A percentile compares a stretch with the other conserved stretches of the same genome.
Conservation (phyloP, 2,329 filamentous ascomycete genomes). For the Penicillium psychrosexuale region DNA sequence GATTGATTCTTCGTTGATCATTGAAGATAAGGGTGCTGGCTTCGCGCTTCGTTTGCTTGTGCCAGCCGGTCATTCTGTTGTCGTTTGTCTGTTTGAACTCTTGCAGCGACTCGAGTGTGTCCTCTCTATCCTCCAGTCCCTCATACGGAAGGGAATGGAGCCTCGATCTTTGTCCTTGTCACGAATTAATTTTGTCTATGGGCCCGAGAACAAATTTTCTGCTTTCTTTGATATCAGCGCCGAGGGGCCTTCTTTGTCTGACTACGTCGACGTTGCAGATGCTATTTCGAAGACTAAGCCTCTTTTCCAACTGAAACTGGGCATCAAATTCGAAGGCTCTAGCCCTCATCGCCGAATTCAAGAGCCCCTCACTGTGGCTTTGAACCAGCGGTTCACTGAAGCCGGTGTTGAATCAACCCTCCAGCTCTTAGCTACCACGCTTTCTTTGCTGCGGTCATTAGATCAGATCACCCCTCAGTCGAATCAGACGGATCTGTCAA, state of each 20-base stretch:
- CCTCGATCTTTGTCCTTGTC: conserved; percentile 36
- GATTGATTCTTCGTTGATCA: conserved; percentile 31
- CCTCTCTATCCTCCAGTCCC: conserved; percentile 34
- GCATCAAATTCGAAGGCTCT: conserved; percentile 33
- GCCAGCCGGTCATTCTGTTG: conserved; percentile 35
- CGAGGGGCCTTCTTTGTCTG: conserved; percentile 17
- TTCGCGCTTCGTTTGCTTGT: conserved; percentile 41
- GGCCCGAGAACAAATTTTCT: conserved; percentile 26
- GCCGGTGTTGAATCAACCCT: conserved; percentile 31
- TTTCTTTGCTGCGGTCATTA: conserved; percentile 38
- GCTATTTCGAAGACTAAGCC: conserved; percentile 23
- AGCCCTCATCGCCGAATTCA: conserved; percentile 44
- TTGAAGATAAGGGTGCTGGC: conserved; percentile 32
- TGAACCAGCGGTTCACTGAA: conserved; percentile 34
- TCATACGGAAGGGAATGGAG: conserved; percentile 34
- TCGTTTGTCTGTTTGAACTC: conserved; percentile 35
- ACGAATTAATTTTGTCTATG: conserved; percentile 36
- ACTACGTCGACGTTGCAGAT: conserved; percentile 22
- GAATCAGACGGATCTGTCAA: conserved; percentile 20
- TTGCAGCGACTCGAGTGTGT: conserved; percentile 41
- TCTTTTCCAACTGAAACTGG: conserved; percentile 30
- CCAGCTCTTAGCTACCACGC: conserved; percentile 34
- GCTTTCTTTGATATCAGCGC: conserved; percentile 34
- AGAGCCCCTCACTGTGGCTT: conserved; percentile 35
- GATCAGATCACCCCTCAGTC: conserved; percentile 33